Evolutionary conservation across 306 rosid genomes (phyloP), one percentile per base, ranked within the genome.

Genomic region (Lathyrus oleraceus): DNA sequence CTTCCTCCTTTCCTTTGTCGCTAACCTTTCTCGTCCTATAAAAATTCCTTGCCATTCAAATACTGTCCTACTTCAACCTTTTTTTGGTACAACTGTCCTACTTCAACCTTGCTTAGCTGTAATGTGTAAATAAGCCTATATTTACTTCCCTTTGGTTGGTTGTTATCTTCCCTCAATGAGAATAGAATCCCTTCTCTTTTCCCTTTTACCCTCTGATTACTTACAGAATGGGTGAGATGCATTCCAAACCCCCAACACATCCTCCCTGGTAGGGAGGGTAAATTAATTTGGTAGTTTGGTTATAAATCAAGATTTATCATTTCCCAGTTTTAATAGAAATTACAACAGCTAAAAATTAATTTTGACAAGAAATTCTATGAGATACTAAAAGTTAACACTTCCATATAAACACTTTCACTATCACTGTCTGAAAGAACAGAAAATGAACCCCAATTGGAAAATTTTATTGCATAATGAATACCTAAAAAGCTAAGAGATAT

Each of bases 401-500:
- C 39, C 8, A 42, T 27, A 51, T 40, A 63, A n/a, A 30, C 13
- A 45, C 10, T 43, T 32, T 28, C 19, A n/a, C n/a, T 20, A 13
- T 53, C 13, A 15, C 36, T 32, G 23, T 13, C 40, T 72, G 70
- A 48, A 60, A 54, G 47, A 69, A 10, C 15, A 36, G 57, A 65
- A 54, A 74, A 12, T 21, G n/a, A 11, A 54, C 23, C 35, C 23
- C 16, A 2, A 21, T 5, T 1, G 35, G 15, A 53, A 53, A 40
- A 53, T 3, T 0, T 39, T 42, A 13, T 23, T 16, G 36, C 12
- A 14, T 53, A 16, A 63, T 54, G 45, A 77, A 16, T 43, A 77
- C 13, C 68, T 30, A 40, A 44, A 51, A 9, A 13, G 57, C 47
- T 10, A 69, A 61, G 27, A 69, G 19, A 59, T 17, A 60, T 11